Percentiles rank a stretch among this genome's conserved stretches.
Evolutionary conservation across 352 stramenopile species (phyloP).

Genomic region (Phytophthora megakarya): DNA sequence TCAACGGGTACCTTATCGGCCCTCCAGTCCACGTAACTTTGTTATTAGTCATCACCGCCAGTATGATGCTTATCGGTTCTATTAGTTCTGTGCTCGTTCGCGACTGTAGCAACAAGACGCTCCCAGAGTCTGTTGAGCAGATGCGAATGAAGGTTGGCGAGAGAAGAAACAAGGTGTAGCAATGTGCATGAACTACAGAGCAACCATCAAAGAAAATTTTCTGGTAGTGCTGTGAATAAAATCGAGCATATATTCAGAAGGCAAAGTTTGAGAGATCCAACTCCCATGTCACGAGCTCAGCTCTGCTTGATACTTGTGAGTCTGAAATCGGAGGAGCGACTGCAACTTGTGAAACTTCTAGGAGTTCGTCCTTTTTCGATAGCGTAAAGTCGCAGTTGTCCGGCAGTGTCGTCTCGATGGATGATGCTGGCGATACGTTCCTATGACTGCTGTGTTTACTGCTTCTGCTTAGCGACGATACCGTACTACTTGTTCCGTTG

Average conservation of each 20-base stretch:
- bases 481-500: neutral
- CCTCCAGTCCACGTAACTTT: slow-evolving; percentile 76
- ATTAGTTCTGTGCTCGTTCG: slow-evolving; percentile 59
- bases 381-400: neutral
- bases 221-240: neutral
- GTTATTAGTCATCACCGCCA: slow-evolving; percentile 74
- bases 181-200: neutral
- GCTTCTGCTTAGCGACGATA: neutral
- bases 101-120: slow-evolving; percentile 60
- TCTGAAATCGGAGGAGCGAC: neutral
- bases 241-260: slow-evolving; percentile 1
- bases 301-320: slow-evolving; percentile 13
- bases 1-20: slow-evolving; percentile 85
- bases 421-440: neutral
- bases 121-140: slow-evolving; percentile 62
- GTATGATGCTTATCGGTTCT: slow-evolving; percentile 81
- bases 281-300: slow-evolving; percentile 48
- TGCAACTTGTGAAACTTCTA: neutral
- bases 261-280: slow-evolving; percentile 72
- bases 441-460: neutral
- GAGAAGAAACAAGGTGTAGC: slow-evolving; percentile 10
- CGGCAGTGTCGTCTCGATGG: neutral
- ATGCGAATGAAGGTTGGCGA: slow-evolving; percentile 40
- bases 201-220: neutral
- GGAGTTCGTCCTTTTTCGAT: neutral